Conservation (phyloP, 306 rosid species). For the Arachis stenosperma region DNA sequence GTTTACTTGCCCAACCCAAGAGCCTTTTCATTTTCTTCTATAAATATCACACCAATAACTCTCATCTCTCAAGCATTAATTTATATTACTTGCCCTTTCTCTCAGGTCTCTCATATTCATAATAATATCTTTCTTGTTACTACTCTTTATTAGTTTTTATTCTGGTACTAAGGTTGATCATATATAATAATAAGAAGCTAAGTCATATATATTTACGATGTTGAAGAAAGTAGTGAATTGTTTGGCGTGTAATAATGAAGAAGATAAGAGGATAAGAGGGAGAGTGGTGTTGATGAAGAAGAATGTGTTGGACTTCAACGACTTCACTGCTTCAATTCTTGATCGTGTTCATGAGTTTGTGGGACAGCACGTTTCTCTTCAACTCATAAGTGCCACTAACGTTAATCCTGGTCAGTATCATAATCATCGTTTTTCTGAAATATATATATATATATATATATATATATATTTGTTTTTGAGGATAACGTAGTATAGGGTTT, state of each 20-base stretch:
- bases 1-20: no score
- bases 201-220: constrained; percentile 9
- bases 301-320: constrained; percentile 72
- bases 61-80: not conserved
- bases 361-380: constrained; percentile 60
- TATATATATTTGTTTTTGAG: no score
- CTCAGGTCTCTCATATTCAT: no score
- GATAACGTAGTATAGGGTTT: no score
- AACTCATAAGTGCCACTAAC: constrained; percentile 59
- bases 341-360: constrained; percentile 68
- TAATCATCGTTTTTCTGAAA: not conserved
- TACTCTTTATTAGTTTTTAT: no score
- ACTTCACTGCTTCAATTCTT: constrained; percentile 52
- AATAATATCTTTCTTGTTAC: no score
- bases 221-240: constrained; percentile 18
- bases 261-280: constrained; percentile 45
- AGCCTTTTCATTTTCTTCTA: no score
- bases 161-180: no score
- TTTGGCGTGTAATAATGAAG: not conserved
- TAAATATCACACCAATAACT: no score
- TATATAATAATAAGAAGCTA: no score
- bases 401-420: constrained; percentile 50
- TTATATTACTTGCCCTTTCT: no score
- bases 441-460: no score
- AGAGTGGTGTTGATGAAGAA: constrained; percentile 78